A percentile compares a stretch with the other conserved stretches of the same genome.
phyloP scores from a whole-genome alignment of 352 stramenopile genomes.

The Globisporangium acanthophoron region DNA sequence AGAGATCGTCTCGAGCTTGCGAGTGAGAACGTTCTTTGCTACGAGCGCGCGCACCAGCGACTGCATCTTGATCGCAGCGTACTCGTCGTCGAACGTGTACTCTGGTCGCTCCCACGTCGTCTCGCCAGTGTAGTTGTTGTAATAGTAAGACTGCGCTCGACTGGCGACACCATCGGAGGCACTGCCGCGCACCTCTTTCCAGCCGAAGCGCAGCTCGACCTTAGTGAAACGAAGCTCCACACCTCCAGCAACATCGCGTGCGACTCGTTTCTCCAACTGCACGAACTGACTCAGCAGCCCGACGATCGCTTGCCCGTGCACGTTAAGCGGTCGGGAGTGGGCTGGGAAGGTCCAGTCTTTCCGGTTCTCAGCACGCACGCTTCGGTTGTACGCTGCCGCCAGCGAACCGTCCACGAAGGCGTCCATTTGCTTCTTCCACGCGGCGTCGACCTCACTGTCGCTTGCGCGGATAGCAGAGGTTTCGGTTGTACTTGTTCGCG shows the following conservation, averaged over 20 bases:
- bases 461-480: not conserved
- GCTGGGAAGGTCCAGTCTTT: slow-evolving; percentile 47
- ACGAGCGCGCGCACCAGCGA: slow-evolving; percentile 44
- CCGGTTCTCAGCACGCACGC: slow-evolving; percentile 38
- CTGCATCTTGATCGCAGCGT: slow-evolving; percentile 59
- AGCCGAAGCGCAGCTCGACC: slow-evolving; percentile 60
- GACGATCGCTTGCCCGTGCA: slow-evolving; percentile 37
- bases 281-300: slow-evolving; percentile 35
- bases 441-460: slow-evolving; percentile 1
- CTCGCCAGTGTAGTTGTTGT: slow-evolving; percentile 31
- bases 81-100: slow-evolving; percentile 68
- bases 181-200: slow-evolving; percentile 28
- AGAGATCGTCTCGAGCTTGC: slow-evolving; percentile 29
- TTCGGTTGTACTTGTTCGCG: not conserved
- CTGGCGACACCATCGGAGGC: not conserved
- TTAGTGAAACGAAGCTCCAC: slow-evolving; percentile 43
- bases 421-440: slow-evolving; percentile 11
- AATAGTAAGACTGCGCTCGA: slow-evolving; percentile 32
- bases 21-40: slow-evolving; percentile 21
- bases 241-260: slow-evolving; percentile 6
- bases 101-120: slow-evolving; percentile 53
- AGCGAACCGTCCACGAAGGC: slow-evolving; percentile 14
- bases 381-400: slow-evolving; percentile 41
- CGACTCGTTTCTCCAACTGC: slow-evolving; percentile 22
- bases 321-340: slow-evolving; percentile 42